Percentiles rank a stretch among this genome's conserved stretches.
Evolutionary conservation across 2,329 filamentous ascomycete genomes (phyloP).

Genomic region (Cucurbitaria berberidis): DNA sequence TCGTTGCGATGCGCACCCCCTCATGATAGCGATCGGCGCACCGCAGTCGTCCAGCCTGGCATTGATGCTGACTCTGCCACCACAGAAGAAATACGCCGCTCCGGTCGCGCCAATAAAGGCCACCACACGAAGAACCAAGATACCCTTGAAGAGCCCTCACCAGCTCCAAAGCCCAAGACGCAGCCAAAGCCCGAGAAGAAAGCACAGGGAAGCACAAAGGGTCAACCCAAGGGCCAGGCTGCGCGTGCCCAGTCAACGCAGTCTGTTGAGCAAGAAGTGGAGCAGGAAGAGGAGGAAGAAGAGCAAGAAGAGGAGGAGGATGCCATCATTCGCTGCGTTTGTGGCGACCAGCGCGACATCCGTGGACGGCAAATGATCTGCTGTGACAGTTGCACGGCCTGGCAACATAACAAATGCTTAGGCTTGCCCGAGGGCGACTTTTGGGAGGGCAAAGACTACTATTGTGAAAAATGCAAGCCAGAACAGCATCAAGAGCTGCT

Average conservation of each 20-base stretch:
- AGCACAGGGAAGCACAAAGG: constrained; percentile 53
- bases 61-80: constrained; percentile 33
- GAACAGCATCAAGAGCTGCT: constrained; percentile 82
- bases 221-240: constrained; percentile 49
- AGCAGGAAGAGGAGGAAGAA: constrained; percentile 65
- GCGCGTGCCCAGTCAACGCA: constrained; percentile 37
- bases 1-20: constrained; percentile 8
- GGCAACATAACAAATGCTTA: constrained; percentile 98
- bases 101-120: constrained; percentile 94
- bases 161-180: constrained; percentile 56
- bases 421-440: constrained; percentile 75
- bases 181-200: constrained; percentile 52
- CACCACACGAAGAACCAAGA: constrained; percentile 91
- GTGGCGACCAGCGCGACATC: constrained; percentile 80
- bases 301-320: constrained; percentile 63
- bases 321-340: constrained; percentile 90
- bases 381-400: constrained; percentile 89
- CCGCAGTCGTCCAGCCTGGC: constrained; percentile 8
- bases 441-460: constrained; percentile 66
- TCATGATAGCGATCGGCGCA: constrained; percentile 13
- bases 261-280: constrained; percentile 48
- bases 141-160: constrained; percentile 42
- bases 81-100: constrained; percentile 85
- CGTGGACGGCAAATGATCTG: constrained; percentile 92
- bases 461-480: constrained; percentile 88